These are phyloP conservation scores for Cladosporium sp. DNA, from an alignment of 2,329 filamentous ascomycete species.

Conservation along the genomic window DNA sequence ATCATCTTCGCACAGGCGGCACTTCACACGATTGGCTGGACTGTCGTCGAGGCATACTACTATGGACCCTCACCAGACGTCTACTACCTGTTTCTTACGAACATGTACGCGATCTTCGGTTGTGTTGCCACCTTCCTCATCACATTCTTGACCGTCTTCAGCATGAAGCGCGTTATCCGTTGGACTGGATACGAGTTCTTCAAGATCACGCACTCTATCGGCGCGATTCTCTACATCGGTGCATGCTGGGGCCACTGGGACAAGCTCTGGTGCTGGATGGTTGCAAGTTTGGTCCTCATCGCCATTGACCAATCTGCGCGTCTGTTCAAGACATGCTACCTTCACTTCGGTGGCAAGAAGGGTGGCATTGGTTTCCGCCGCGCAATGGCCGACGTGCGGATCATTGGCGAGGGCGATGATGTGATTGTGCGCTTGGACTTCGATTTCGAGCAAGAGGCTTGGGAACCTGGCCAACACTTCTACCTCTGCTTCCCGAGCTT, in stretches of 20 bases:
- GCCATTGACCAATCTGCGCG: conserved; percentile 60
- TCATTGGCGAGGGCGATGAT: conserved; percentile 17
- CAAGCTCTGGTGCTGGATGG: conserved; percentile 63
- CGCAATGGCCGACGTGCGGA: conserved; percentile 39
- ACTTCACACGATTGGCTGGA: conserved; percentile 70
- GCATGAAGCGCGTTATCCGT: conserved; percentile 56
- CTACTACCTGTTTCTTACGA: conserved; percentile 53
- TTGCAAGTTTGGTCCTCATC: conserved; percentile 63
- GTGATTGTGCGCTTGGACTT: conserved; percentile 59
- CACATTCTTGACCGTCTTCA: conserved; percentile 57
- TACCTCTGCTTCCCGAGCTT: conserved; percentile 64
- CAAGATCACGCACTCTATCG: conserved; percentile 67
- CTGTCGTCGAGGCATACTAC: conserved; percentile 59
- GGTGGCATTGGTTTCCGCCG: conserved; percentile 50
- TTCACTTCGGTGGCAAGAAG: conserved; percentile 44
- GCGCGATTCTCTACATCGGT: conserved; percentile 70
- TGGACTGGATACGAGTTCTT: conserved; percentile 74
- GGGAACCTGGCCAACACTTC: conserved; percentile 67
- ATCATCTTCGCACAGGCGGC: conserved; percentile 65
- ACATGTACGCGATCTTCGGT: conserved; percentile 71
- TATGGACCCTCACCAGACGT: conserved; percentile 68
- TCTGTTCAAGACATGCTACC: conserved; percentile 52
- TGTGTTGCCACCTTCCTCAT: conserved; percentile 64
- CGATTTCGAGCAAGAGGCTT: conserved; percentile 54
- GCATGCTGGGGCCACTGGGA: conserved; percentile 74